Percentiles rank a stretch among this genome's conserved stretches.
Evolutionary conservation across 345 rosid genomes (phyloP).

Genomic region (Camelina sativa): DNA sequence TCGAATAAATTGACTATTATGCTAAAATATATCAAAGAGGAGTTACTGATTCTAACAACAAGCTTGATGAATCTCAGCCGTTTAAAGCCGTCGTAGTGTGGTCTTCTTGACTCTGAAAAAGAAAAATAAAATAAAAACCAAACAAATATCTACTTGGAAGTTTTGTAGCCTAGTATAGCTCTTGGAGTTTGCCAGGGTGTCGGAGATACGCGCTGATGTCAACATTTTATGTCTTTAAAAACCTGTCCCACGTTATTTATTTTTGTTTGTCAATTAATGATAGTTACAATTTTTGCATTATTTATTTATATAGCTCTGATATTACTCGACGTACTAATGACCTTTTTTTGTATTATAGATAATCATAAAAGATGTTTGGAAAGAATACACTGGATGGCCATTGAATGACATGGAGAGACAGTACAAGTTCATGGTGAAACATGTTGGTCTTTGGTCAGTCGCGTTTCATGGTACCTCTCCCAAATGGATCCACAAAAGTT

Average conservation of each 20-base stretch:
- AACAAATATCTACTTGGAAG: slow-evolving; percentile 33
- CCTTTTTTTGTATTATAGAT: slow-evolving; percentile 47
- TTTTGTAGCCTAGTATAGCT: slow-evolving; percentile 41
- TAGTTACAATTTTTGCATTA: neutral
- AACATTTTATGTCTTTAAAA: slow-evolving; percentile 27
- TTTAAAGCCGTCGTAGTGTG: slow-evolving; percentile 1
- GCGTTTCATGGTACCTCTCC: slow-evolving; percentile 98
- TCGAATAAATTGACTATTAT: neutral
- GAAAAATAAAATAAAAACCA: neutral
- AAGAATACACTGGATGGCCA: slow-evolving; percentile 98
- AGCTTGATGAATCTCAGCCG: slow-evolving; percentile 22
- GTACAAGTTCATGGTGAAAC: slow-evolving; percentile 97
- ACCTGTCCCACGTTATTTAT: slow-evolving; percentile 40
- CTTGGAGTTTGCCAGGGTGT: slow-evolving; percentile 44
- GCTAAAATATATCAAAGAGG: neutral
- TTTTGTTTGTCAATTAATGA: neutral
- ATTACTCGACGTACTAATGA: neutral
- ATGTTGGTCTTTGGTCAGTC: slow-evolving; percentile 91
- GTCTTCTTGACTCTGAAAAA: slow-evolving; percentile 1
- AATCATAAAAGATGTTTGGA: slow-evolving; percentile 93
- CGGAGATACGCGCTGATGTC: slow-evolving; percentile 41
- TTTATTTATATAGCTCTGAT: neutral
- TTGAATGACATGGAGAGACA: slow-evolving; percentile 91
- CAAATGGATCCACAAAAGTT: slow-evolving; percentile 82
- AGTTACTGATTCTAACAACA: slow-evolving; percentile 8